Evolutionary conservation across 2,329 filamentous ascomycete species (phyloP), one percentile per base, ranked within the genome.

Genomic region (Rutstroemia sp.): DNA sequence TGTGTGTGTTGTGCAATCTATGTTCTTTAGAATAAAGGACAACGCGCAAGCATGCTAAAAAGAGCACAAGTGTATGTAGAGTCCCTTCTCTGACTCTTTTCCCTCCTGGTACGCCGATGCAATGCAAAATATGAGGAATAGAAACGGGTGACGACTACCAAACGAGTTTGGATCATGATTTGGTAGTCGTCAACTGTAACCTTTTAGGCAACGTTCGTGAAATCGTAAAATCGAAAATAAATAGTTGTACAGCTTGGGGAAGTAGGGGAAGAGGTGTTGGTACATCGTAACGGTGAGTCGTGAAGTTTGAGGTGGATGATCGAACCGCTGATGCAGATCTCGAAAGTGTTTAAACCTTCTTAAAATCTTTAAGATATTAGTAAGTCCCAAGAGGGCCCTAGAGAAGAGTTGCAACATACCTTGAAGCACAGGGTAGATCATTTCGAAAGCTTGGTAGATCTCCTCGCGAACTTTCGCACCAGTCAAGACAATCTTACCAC

Each of bases 391-490:
- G 8, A 25, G 23, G 42, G 5, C 5, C 23, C 10, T 51, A 12
- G 3, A 7, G 10, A 19, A 19, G 19, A 25, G 25, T 1, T 16
- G 16, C 6, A 27, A 2, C 78, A 65, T 76, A 91, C 88, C 88
- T 79, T 91, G 89, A 70, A 95, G 78, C 76, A 96, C 92, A 71
- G 92, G 92, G 72, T 96, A 96, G 76, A 96, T 96, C 84, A 95
- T 88, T 77, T 95, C 91, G 70, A 96, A 96, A 48, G 91, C 91
- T 73, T 94, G 89, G 70, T 96, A 95, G 65, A 99, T 97, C 77
- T 97, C 94, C 75, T 99, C 94, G 66, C 94, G 88, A 63, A 97
- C 92, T 73, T 99, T 97, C 64, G 94, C 94, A 69, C 94, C 94
- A 44, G 94, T 97, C 71, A 97, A 81, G 68, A 97, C 94, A 61